Conservation (phyloP, 192 early-diverging fungal genomes). For the Linnemannia exigua region DNA sequence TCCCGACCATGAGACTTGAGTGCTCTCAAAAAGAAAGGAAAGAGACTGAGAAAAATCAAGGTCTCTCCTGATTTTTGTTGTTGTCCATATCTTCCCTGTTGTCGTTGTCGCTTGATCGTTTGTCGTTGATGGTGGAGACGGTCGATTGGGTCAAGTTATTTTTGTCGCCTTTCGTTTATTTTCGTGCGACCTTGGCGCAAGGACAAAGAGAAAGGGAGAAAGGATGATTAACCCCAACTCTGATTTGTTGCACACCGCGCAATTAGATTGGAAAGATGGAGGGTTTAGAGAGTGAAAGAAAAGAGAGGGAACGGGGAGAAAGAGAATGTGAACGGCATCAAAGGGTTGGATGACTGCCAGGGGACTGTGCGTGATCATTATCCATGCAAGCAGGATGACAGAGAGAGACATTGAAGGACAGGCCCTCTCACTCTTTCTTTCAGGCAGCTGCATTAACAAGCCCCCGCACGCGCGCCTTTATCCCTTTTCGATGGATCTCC, state of each 20-base stretch:
- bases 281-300: too few species aligned
- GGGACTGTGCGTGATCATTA: slow-evolving; percentile 2
- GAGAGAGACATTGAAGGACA: not conserved
- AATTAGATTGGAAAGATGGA: not conserved
- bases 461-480: not conserved
- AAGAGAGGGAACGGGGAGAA: not conserved
- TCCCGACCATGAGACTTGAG: not conserved
- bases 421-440: not conserved
- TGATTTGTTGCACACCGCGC: not conserved
- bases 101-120: too few species aligned
- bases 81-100: not conserved
- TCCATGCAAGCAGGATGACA: not conserved
- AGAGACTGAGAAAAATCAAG: not conserved
- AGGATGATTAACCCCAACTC: not conserved
- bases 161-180: not conserved
- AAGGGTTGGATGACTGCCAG: not conserved
- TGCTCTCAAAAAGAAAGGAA: not conserved
- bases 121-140: too few species aligned
- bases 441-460: not conserved
- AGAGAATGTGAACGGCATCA: not conserved
- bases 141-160: not conserved
- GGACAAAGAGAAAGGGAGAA: not conserved
- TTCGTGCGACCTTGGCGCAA: not conserved
- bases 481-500: not conserved
- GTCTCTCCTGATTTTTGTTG: not conserved